Evolutionary conservation across 139 green algal genomes (phyloP).

Genomic region (Chlamydomonas schloesseri): DNA sequence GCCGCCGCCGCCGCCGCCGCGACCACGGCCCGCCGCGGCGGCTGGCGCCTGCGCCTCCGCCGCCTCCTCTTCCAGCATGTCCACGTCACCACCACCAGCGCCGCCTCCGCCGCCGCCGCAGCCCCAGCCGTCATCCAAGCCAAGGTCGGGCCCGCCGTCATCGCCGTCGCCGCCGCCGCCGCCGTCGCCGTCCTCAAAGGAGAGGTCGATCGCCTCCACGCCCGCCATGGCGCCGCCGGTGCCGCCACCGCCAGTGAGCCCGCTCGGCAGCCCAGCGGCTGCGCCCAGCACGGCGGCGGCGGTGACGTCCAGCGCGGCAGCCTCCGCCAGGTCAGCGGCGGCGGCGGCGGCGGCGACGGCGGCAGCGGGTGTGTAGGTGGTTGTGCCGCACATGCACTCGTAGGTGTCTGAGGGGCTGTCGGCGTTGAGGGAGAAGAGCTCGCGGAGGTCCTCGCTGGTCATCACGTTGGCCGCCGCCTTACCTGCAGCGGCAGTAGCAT

Average conservation of each 20-base stretch:
- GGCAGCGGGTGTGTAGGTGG: too few relatives aligned
- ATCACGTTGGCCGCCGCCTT: slow-evolving; percentile 75
- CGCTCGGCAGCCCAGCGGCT: too few relatives aligned
- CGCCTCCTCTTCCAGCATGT: not conserved
- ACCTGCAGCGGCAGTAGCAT: too few relatives aligned
- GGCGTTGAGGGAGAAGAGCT: slow-evolving; percentile 90
- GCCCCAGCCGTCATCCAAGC: too few relatives aligned
- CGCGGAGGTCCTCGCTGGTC: slow-evolving; percentile 89
- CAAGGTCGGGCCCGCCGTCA: not conserved
- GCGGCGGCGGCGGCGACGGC: not conserved
- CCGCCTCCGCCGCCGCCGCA: too few relatives aligned
- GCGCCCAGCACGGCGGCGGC: not conserved
- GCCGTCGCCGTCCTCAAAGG: not conserved
- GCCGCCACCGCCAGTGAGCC: too few relatives aligned
- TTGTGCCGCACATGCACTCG: slow-evolving; percentile 42
- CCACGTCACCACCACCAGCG: too few relatives aligned
- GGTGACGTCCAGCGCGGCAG: not conserved
- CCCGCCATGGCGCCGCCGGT: too few relatives aligned
- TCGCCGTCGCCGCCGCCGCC: not conserved
- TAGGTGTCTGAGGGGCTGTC: slow-evolving; percentile 50
- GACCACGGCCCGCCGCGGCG: too few relatives aligned
- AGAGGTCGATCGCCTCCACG: not conserved
- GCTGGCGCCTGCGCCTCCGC: not conserved
- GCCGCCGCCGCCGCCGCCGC: too few relatives aligned
- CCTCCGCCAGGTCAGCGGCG: slow-evolving; percentile 6